These are phyloP conservation scores for Daldinia eschscholtzii DNA, from an alignment of 2,329 filamentous ascomycete species.

Conservation along the genomic window DNA sequence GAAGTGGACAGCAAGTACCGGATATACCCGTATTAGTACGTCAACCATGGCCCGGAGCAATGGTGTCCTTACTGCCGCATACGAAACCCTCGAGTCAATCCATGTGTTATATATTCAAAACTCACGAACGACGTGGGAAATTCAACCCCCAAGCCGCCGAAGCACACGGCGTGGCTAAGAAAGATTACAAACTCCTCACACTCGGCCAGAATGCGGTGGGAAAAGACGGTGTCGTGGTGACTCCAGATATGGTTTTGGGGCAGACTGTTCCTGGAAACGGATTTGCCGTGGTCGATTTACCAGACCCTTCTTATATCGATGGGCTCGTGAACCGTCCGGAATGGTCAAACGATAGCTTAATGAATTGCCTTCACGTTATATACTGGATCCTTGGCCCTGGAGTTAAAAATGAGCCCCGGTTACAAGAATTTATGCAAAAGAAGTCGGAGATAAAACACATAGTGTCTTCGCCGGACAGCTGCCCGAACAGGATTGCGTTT, in stretches of 20 bases:
- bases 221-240: constrained; percentile 76
- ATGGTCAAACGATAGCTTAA: constrained; percentile 74
- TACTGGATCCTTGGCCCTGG: constrained; percentile 85
- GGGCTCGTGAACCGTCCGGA: constrained; percentile 78
- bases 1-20: constrained; percentile 62
- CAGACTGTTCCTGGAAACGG: constrained; percentile 75
- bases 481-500: constrained; percentile 80
- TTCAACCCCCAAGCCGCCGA: constrained; percentile 77
- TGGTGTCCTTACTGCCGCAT: constrained; percentile 73
- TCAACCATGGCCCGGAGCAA: constrained; percentile 81
- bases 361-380: constrained; percentile 74
- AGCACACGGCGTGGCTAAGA: constrained; percentile 71
- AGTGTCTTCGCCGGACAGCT: constrained; percentile 79
- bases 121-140: constrained; percentile 80
- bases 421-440: constrained; percentile 77
- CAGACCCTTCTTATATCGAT: constrained; percentile 76
- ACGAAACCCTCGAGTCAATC: constrained; percentile 75
- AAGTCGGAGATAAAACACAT: constrained; percentile 76
- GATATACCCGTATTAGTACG: constrained; percentile 79
- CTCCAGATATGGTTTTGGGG: constrained; percentile 87
- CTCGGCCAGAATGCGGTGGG: constrained; percentile 73
- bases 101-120: constrained; percentile 88
- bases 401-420: constrained; percentile 70
- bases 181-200: constrained; percentile 71
- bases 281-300: constrained; percentile 84